phyloP scores from a whole-genome alignment of 768 basidiomycete species.

The Tephrocybe sp. region DNA sequence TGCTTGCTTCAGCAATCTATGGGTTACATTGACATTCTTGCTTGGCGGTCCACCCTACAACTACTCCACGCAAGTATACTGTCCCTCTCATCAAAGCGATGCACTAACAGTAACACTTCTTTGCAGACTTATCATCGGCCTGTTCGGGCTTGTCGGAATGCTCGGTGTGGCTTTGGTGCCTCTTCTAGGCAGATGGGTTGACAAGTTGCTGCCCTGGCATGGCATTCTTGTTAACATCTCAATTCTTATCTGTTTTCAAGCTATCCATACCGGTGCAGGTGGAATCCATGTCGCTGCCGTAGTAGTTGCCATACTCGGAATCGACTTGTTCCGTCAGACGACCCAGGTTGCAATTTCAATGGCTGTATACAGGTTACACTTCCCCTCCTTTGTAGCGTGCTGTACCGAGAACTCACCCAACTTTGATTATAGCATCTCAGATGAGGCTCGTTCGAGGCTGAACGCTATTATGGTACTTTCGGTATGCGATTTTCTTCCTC shows the following conservation, averaged over 20 bases:
- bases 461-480: conserved; percentile 76
- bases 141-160: conserved; percentile 73
- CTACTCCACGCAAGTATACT: conserved; percentile 59
- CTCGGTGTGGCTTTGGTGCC: conserved; percentile 69
- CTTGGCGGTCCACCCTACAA: conserved; percentile 73
- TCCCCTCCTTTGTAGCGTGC: no score
- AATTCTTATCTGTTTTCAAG: conserved; percentile 47
- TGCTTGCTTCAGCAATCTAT: conserved; percentile 56
- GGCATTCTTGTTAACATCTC: conserved; percentile 57
- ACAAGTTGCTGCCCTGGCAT: conserved; percentile 74
- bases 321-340: conserved; percentile 71
- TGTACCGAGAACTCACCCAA: no score
- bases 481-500: conserved; percentile 28
- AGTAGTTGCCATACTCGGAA: conserved; percentile 62
- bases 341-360: conserved; percentile 67
- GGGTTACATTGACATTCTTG: conserved; percentile 80
- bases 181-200: conserved; percentile 65
- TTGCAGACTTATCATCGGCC: conserved; percentile 53
- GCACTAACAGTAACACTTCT: neutral
- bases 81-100: neutral
- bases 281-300: conserved; percentile 69
- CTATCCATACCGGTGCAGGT: conserved; percentile 65
- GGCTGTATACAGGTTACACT: conserved; percentile 59
- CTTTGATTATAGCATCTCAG: conserved; percentile 33
- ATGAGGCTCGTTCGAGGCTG: conserved; percentile 58